Conservation (phyloP, 163 green algal genomes). For the Prototheca stagnorum region DNA sequence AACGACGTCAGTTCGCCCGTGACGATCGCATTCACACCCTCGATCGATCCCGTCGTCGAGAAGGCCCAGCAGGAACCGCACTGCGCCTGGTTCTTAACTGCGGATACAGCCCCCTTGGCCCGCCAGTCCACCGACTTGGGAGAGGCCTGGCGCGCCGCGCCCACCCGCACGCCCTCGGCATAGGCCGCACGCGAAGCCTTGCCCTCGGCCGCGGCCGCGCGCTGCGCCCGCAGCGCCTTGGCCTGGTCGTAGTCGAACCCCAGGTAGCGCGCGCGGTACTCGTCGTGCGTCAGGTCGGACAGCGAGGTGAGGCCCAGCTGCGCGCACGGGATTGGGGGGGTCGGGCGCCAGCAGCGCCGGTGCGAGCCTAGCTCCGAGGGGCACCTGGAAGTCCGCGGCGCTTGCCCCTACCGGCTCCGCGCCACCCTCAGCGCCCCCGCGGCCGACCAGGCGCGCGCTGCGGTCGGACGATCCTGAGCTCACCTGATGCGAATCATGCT, state of each 20-base stretch:
- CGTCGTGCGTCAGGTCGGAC: conserved; percentile 64
- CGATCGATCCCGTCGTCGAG: conserved; percentile 73
- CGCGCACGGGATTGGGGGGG: too few species aligned
- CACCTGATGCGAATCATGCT: too few species aligned
- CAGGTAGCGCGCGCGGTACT: conserved; percentile 46
- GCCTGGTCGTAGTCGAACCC: conserved; percentile 34
- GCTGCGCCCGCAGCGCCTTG: conserved; percentile 2
- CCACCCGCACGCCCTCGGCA: conserved; percentile 21
- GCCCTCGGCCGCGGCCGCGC: not conserved
- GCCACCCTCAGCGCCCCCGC: too few species aligned
- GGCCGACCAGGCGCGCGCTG: too few species aligned
- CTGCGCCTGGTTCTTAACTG: conserved; percentile 87
- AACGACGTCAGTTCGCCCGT: conserved; percentile 71
- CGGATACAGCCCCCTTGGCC: conserved; percentile 55
- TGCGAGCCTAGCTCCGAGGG: too few species aligned
- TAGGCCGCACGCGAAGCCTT: conserved; percentile 49
- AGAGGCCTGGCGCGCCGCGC: too few species aligned
- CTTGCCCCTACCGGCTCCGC: too few species aligned
- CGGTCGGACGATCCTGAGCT: too few species aligned
- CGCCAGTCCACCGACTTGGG: conserved; percentile 70
- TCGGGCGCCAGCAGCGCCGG: not conserved
- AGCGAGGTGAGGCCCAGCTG: conserved; percentile 62
- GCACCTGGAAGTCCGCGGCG: too few species aligned
- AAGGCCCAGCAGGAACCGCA: conserved; percentile 86
- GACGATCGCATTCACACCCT: conserved; percentile 79